Percentiles rank a stretch among this genome's conserved stretches.
phyloP scores from a whole-genome alignment of 176 grass and related monocot species.

The Dactylis glomerata region DNA sequence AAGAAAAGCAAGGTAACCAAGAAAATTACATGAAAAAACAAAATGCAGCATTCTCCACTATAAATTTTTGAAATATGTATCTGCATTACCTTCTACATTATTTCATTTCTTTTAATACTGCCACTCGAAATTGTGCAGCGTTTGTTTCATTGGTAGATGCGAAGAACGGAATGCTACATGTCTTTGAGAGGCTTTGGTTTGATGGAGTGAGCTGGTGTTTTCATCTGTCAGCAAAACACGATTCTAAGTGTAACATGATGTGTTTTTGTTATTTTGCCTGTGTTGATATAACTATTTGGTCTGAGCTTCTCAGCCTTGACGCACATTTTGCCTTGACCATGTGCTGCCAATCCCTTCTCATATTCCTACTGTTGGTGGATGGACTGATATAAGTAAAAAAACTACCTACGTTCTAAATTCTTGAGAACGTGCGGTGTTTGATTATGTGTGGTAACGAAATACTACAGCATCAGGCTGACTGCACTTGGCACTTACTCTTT shows the following conservation, averaged over 20 bases:
- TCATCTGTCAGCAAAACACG: constrained; percentile 13
- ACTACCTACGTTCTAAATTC: not conserved
- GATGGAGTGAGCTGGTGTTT: constrained; percentile 31
- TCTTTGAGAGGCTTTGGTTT: constrained; percentile 21
- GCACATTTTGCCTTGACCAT: constrained; percentile 17
- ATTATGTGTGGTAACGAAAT: no score
- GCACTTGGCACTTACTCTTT: no score
- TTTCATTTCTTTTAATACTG: constrained; percentile 8
- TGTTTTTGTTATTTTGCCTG: constrained; percentile 8
- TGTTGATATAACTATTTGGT: constrained; percentile 31
- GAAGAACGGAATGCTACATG: not conserved
- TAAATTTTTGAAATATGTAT: not conserved
- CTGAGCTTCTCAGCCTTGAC: constrained; percentile 18
- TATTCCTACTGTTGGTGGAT: constrained; percentile 4
- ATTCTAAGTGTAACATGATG: constrained; percentile 37
- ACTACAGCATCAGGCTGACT: no score
- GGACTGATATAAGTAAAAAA: not conserved
- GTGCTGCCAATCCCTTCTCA: not conserved
- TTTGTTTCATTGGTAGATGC: constrained; percentile 54
- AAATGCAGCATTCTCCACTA: not conserved
- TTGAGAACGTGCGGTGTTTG: not conserved
- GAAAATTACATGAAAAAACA: not conserved
- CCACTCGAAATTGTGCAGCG: constrained; percentile 40
- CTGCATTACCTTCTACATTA: not conserved
- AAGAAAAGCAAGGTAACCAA: constrained; percentile 70